phyloP scores from a whole-genome alignment of 2,329 filamentous ascomycete species.

The Paraphoma sp. region DNA sequence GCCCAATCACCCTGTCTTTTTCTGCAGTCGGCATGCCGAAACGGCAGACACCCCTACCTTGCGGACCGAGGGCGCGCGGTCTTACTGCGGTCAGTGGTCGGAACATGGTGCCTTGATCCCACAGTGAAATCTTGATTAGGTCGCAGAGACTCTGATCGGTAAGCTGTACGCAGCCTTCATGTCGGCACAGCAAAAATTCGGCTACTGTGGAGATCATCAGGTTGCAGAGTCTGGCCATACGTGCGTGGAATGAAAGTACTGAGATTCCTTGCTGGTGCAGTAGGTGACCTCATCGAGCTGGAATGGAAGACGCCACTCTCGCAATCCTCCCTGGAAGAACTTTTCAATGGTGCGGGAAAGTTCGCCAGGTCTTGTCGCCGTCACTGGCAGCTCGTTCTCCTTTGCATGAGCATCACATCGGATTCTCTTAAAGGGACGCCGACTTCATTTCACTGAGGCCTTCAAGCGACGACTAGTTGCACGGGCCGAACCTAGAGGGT shows the following conservation, averaged over 20 bases:
- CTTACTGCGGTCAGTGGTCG: constrained; percentile 11
- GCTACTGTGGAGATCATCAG: not conserved
- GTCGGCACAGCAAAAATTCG: not conserved
- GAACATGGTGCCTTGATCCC: too few species aligned
- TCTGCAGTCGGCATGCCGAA: constrained; percentile 26
- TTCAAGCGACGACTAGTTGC: too few species aligned
- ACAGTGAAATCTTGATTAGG: too few species aligned
- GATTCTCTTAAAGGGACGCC: too few species aligned
- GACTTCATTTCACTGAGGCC: too few species aligned
- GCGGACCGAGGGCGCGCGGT: constrained; percentile 14
- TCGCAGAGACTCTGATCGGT: not conserved
- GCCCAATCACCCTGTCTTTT: too few species aligned
- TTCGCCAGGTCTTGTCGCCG: too few species aligned
- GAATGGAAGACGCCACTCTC: not conserved
- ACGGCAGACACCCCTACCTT: constrained; percentile 6
- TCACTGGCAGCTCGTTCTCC: too few species aligned
- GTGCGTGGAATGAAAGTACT: not conserved
- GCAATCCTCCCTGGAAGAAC: not conserved
- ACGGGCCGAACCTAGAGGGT: too few species aligned
- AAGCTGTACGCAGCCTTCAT: not conserved
- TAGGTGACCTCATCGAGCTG: not conserved
- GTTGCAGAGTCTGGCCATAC: not conserved
- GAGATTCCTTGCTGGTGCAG: not conserved
- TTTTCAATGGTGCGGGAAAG: not conserved
- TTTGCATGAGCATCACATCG: too few species aligned